Percentiles rank a stretch among this genome's conserved stretches.
Conservation (phyloP, 1,284 basidiomycete species). For the Cryptococcus wingfieldii region DNA sequence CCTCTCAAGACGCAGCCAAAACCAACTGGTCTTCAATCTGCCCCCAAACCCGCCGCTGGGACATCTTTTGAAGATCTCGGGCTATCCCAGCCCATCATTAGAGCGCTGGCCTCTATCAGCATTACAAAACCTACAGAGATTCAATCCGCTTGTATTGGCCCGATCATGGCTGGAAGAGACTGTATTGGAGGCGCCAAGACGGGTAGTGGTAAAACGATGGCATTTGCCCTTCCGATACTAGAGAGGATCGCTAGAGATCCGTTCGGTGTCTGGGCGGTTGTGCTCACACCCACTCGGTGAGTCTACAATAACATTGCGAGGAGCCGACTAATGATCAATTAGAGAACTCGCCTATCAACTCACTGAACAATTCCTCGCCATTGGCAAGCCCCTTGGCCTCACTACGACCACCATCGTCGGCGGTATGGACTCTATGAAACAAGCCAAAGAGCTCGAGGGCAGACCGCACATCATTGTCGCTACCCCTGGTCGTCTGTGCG, state of each 20-base stretch:
- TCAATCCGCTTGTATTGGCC: slow-evolving; percentile 84
- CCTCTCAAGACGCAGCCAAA: background rate
- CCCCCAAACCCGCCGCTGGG: slow-evolving; percentile 64
- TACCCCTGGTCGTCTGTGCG: slow-evolving; percentile 91
- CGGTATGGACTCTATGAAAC: slow-evolving; percentile 97
- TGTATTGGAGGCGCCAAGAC: slow-evolving; percentile 98
- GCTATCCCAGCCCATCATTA: slow-evolving; percentile 65
- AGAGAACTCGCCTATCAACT: slow-evolving; percentile 97
- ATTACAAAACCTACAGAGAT: slow-evolving; percentile 84
- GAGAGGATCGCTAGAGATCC: slow-evolving; percentile 84
- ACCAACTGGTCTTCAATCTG: slow-evolving; percentile 56
- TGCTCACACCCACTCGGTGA: slow-evolving; percentile 89
- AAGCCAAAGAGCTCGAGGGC: slow-evolving; percentile 78
- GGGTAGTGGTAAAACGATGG: slow-evolving; percentile 95
- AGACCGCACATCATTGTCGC: slow-evolving; percentile 93
- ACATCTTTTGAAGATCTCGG: slow-evolving; percentile 65
- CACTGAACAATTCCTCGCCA: slow-evolving; percentile 88
- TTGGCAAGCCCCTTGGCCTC: slow-evolving; percentile 75
- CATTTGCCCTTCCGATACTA: slow-evolving; percentile 92
- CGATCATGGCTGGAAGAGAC: slow-evolving; percentile 76
- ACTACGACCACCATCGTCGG: slow-evolving; percentile 88
- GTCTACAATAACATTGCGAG: slow-evolving; percentile 15
- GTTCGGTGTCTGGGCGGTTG: slow-evolving; percentile 87
- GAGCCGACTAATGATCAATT: background rate
- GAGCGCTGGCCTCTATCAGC: slow-evolving; percentile 73